phyloP scores from a whole-genome alignment of 2,329 filamentous ascomycete species.

The Lanzia echinophila region DNA sequence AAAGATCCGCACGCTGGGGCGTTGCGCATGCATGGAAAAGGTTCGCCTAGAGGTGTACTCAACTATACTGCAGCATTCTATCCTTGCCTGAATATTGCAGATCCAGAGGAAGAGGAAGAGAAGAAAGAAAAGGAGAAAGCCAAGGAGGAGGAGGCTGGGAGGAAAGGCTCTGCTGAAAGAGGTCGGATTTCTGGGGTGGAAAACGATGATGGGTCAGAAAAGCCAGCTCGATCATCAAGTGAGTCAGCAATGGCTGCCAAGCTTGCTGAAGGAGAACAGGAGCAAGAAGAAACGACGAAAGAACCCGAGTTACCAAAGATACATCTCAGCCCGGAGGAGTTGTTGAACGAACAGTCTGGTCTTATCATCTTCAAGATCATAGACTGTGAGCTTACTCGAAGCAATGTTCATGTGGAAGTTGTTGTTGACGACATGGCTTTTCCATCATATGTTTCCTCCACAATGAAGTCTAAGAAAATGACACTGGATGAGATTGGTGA shows the following conservation, averaged over 20 bases:
- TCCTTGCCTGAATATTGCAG: conserved; percentile 77
- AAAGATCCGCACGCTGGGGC: conserved; percentile 61
- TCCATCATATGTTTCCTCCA: conserved; percentile 77
- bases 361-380: conserved; percentile 91
- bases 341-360: conserved; percentile 81
- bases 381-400: conserved; percentile 75
- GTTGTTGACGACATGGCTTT: conserved; percentile 93
- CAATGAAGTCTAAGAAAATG: conserved; percentile 59
- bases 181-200: conserved; percentile 19
- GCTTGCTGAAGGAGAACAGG: conserved; percentile 28
- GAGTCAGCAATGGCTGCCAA: conserved; percentile 22
- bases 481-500: conserved; percentile 91
- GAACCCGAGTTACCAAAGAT: conserved; percentile 64
- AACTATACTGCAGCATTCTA: conserved; percentile 85
- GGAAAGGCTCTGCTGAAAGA: conserved; percentile 20
- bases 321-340: conserved; percentile 69
- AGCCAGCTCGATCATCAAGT: conserved; percentile 35
- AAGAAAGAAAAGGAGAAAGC: conserved; percentile 49
- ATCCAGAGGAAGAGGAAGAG: conserved; percentile 84
- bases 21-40: conserved; percentile 68
- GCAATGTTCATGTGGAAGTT: conserved; percentile 73
- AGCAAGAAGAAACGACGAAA: conserved; percentile 39
- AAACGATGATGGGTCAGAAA: conserved; percentile 27
- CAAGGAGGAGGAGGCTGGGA: conserved; percentile 32
- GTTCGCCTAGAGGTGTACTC: conserved; percentile 69